These are phyloP conservation scores for Ceratocystis papillata DNA, from an alignment of 2,329 filamentous ascomycete genomes.

Conservation along the genomic window DNA sequence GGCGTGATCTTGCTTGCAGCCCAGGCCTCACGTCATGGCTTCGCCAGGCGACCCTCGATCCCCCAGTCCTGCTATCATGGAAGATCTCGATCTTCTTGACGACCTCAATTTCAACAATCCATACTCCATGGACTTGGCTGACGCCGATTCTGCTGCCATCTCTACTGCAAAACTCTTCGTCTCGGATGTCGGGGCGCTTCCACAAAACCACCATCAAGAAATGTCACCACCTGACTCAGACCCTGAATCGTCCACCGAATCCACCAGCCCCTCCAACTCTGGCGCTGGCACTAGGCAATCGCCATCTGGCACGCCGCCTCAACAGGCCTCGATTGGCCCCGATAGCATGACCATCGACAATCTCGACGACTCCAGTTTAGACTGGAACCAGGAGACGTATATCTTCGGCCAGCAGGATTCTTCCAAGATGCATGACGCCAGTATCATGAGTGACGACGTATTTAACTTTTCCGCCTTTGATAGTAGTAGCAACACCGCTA, in stretches of 20 bases:
- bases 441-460: conserved; percentile 23
- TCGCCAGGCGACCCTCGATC: conserved; percentile 20
- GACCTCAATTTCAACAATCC: conserved; percentile 21
- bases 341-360: conserved; percentile 19
- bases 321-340: conserved; percentile 13
- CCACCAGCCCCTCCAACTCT: conserved; percentile 23
- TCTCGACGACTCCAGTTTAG: conserved; percentile 19
- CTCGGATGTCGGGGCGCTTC: conserved; percentile 19
- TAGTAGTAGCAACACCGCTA: conserved; percentile 12
- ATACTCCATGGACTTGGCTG: conserved; percentile 20
- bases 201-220: conserved; percentile 20
- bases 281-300: conserved; percentile 21
- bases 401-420: conserved; percentile 21
- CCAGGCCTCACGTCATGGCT: conserved; percentile 20
- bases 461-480: conserved; percentile 24
- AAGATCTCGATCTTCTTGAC: conserved; percentile 20
- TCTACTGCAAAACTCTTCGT: conserved; percentile 18
- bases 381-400: conserved; percentile 19
- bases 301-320: conserved; percentile 22
- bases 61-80: conserved; percentile 23
- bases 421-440: conserved; percentile 19
- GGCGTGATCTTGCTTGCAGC: conserved; percentile 9
- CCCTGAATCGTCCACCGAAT: conserved; percentile 23
- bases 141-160: conserved; percentile 11
- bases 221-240: conserved; percentile 24